phyloP scores from a whole-genome alignment of 2,329 filamentous ascomycete genomes.

The Ilyonectria robusta region DNA sequence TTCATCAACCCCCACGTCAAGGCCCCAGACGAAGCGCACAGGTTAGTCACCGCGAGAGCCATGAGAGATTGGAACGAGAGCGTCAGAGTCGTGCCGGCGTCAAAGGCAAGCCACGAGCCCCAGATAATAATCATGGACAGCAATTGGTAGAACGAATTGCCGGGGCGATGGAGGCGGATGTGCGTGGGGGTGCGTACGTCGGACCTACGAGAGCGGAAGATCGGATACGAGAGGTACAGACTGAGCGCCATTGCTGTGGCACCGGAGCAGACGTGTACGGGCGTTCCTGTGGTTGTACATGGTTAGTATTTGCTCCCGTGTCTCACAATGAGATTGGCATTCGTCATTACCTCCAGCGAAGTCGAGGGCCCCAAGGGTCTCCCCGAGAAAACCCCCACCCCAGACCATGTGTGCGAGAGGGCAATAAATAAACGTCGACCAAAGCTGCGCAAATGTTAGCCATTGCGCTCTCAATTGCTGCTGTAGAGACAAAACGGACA shows the following conservation, averaged over 20 bases:
- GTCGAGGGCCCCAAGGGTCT: conserved; percentile 31
- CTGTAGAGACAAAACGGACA: background rate
- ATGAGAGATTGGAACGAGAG: conserved; percentile 37
- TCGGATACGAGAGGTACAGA: conserved; percentile 36
- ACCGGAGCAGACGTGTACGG: conserved; percentile 35
- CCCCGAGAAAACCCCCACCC: conserved; percentile 35
- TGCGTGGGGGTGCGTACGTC: conserved; percentile 28
- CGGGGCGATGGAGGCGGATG: conserved; percentile 33
- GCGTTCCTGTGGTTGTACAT: conserved; percentile 24
- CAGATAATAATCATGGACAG: conserved; percentile 37
- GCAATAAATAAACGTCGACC: conserved; percentile 37
- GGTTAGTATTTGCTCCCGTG: background rate
- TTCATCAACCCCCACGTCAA: conserved; percentile 33
- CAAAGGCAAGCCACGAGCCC: conserved; percentile 37
- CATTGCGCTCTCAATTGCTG: background rate
- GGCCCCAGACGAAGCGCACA: conserved; percentile 31
- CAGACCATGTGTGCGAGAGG: conserved; percentile 39
- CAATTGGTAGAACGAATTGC: conserved; percentile 35
- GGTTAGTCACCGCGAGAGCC: conserved; percentile 35
- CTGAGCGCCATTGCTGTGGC: conserved; percentile 34
- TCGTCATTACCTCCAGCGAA: conserved; percentile 32
- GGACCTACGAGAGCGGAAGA: conserved; percentile 32
- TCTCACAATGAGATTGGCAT: background rate
- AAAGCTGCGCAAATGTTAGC: conserved; percentile 17
- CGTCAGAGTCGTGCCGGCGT: conserved; percentile 34